Conservation (phyloP, 352 stramenopile species). For the Phytophthora hybrid region DNA sequence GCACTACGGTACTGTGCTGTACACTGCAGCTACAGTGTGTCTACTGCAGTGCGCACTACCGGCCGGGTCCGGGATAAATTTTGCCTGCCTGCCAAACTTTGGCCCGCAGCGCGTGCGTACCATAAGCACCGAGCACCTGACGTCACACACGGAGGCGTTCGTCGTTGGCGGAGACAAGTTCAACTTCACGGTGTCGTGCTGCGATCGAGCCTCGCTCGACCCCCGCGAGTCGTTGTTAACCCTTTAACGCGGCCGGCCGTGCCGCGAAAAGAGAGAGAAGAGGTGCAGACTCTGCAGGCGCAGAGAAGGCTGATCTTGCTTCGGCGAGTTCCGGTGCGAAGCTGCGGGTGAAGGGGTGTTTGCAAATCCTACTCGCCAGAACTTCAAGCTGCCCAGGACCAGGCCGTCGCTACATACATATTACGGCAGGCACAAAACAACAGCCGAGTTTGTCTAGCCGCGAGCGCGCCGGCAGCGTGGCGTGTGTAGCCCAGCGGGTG, state of each 20-base stretch:
- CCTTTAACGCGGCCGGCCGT: neutral
- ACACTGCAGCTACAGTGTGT: no score
- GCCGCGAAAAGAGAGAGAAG: neutral
- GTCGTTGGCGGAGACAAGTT: neutral
- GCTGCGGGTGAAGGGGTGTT: slow-evolving; percentile 20
- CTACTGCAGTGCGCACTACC: no score
- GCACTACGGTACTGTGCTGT: neutral
- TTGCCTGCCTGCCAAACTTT: slow-evolving; percentile 3
- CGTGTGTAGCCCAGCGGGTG: slow-evolving; percentile 8
- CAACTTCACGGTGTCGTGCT: neutral
- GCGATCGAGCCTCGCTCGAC: neutral
- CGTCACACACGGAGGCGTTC: slow-evolving; percentile 8
- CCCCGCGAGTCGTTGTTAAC: neutral
- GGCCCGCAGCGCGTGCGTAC: neutral
- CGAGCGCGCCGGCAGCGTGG: slow-evolving; percentile 1
- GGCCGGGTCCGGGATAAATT: neutral
- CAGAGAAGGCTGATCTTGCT: slow-evolving; percentile 11
- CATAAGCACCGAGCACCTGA: slow-evolving; percentile 15
- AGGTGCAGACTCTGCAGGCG: neutral
- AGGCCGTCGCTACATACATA: slow-evolving; percentile 12
- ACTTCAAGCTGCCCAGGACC: slow-evolving; percentile 34
- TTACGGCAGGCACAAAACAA: slow-evolving; percentile 23
- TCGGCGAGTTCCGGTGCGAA: slow-evolving; percentile 24
- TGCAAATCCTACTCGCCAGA: slow-evolving; percentile 29
- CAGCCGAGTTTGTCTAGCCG: slow-evolving; percentile 15